Evolutionary conservation across 176 grass and related monocot genomes (phyloP), one percentile per base, ranked within the genome.

Genomic region (Oryza meridionalis): DNA sequence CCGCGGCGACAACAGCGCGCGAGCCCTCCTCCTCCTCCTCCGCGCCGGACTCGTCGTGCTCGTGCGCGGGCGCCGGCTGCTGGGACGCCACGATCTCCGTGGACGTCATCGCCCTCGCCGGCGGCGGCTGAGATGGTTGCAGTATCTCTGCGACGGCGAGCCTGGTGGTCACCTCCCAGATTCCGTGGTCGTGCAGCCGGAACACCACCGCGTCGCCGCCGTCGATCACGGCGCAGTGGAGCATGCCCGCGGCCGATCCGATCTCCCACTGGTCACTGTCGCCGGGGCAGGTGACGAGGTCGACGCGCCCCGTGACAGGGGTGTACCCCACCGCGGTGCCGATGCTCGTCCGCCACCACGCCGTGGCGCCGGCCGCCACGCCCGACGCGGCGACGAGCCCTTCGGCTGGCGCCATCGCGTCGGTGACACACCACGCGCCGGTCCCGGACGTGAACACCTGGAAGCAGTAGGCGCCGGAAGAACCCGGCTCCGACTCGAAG

Each of bases 261-360:
- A 94, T 88, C 80, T 84, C 86, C 89, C 92, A 91, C 21, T 11
- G 33, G 11, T 1, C 33, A 4, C 83, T 82, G 63, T 81, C 67
- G 0, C 67, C 84, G 25, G 83, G 69, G 77, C 84, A 83, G 24
- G 81, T 0, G 4, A 24, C 72, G 4, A 81, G 7, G 3, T 75
- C 17, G 59, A 55, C 64, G 17, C 10, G 7, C 0, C 55, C 76
- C 3, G 79, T 69, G 2, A 3, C 21, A 9, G 49, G 72, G 80
- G 46, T 31, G 80, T 78, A 94, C 15, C 88, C 83, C 1, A 94
- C 71, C 1, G 81, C 83, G 7, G 88, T 94, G 38, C 66, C 75
- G 65, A 89, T 88, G 83, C 46, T 70, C 25, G 88, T 94, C 55
- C 83, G 58, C 88, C 92, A 94, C 85, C 81, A 94, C 2, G 88